phyloP scores from a whole-genome alignment of 306 rosid genomes.

The Crotalaria pallida region DNA sequence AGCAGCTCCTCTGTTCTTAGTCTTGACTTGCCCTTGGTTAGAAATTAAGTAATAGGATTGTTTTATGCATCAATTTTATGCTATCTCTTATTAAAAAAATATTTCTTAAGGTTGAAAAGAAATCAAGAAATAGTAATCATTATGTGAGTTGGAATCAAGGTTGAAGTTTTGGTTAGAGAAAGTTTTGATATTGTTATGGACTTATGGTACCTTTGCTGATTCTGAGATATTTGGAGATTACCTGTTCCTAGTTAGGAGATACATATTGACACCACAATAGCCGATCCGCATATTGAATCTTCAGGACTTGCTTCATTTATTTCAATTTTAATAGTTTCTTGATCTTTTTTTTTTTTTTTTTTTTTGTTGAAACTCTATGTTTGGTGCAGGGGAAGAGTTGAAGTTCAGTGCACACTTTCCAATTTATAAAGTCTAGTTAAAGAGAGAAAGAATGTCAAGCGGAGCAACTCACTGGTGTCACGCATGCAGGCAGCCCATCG shows the following conservation, averaged over 20 bases:
- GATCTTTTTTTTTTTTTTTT: too few relatives aligned
- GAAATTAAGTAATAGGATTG: not conserved
- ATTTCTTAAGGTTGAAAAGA: not conserved
- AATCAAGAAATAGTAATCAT: too few relatives aligned
- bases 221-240: not conserved
- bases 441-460: constrained; percentile 49
- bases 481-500: constrained; percentile 41
- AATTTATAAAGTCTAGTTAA: not conserved
- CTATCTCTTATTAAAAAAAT: not conserved
- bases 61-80: not conserved
- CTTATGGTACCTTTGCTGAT: not conserved
- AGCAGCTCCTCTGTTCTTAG: not conserved
- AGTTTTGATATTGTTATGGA: not conserved
- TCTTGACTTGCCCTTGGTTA: not conserved
- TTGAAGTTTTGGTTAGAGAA: not conserved
- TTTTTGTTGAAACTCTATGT: not conserved
- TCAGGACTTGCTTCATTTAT: not conserved
- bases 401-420: constrained; percentile 14
- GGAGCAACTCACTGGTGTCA: constrained; percentile 75
- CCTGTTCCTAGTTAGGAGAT: not conserved
- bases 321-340: not conserved
- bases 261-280: not conserved
- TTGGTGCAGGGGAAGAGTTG: not conserved
- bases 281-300: constrained; percentile 2
- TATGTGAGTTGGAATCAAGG: not conserved